Percentiles rank a stretch among this genome's conserved stretches.
These are phyloP conservation scores for sorghum (Sorghum bicolor) DNA, from an alignment of 176 grass and related monocot species.

Conservation along the genomic window DNA sequence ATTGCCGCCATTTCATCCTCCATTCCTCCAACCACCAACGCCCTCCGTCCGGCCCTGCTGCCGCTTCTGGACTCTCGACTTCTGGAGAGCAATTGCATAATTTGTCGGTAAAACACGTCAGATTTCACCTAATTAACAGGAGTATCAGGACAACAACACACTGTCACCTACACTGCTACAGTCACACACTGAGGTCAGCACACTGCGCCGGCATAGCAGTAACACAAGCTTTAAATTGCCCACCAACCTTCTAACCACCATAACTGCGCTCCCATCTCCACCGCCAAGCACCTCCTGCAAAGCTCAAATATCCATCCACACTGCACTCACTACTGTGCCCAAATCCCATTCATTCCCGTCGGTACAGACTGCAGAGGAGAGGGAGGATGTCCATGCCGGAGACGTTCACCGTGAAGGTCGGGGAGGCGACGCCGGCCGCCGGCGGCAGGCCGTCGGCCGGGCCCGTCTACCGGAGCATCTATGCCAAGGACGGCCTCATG, in stretches of 20 bases:
- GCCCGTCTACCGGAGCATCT: conserved; percentile 71
- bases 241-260: conserved; percentile 36
- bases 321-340: background rate
- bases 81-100: background rate
- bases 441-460: conserved; percentile 60
- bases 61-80: background rate
- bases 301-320: conserved; percentile 18
- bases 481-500: conserved; percentile 74
- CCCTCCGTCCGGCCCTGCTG: background rate
- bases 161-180: background rate
- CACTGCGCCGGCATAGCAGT: conserved; percentile 13
- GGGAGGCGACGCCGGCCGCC: conserved; percentile 46
- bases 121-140: background rate
- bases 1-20: conserved; percentile 10
- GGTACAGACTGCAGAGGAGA: background rate
- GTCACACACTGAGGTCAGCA: background rate
- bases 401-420: conserved; percentile 73
- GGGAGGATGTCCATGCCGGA: conserved; percentile 39
- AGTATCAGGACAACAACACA: background rate
- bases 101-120: background rate
- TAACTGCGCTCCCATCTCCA: conserved; percentile 34
- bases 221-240: conserved; percentile 50
- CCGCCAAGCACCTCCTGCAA: background rate
- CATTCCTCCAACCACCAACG: background rate
- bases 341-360: background rate